Percentiles rank a stretch among this genome's conserved stretches.
Conservation (phyloP, 805 yeast species). For the Yamadazyma sp. region DNA sequence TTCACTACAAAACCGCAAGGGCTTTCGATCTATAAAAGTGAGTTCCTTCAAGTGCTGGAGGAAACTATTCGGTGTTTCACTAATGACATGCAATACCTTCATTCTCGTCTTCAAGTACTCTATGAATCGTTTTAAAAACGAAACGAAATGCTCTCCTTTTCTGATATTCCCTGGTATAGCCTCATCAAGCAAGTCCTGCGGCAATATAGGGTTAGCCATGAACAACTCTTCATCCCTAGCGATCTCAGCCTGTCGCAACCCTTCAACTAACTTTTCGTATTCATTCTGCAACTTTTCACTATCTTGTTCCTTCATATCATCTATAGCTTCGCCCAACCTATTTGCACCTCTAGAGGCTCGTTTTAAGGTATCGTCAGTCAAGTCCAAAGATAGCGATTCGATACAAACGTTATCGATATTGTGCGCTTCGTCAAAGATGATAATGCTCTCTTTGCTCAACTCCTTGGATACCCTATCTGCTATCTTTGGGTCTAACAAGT, state of each 20-base stretch:
- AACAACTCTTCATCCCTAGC: slow-evolving; percentile 61
- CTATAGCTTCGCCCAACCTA: slow-evolving; percentile 76
- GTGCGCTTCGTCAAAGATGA: slow-evolving; percentile 98
- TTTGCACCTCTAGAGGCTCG: slow-evolving; percentile 86
- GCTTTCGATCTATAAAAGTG: slow-evolving; percentile 90
- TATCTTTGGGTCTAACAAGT: slow-evolving; percentile 92
- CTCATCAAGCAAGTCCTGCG: slow-evolving; percentile 82
- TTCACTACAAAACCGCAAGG: slow-evolving; percentile 88
- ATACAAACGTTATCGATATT: slow-evolving; percentile 98
- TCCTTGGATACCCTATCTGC: slow-evolving; percentile 94
- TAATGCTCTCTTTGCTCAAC: slow-evolving; percentile 86
- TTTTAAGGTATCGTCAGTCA: slow-evolving; percentile 86
- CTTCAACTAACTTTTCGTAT: slow-evolving; percentile 87
- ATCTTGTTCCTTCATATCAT: slow-evolving; percentile 78
- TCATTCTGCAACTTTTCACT: slow-evolving; percentile 84
- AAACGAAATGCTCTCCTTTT: slow-evolving; percentile 94
- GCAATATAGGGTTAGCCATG: slow-evolving; percentile 84
- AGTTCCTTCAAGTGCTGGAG: slow-evolving; percentile 89
- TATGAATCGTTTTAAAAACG: slow-evolving; percentile 87
- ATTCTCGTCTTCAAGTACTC: slow-evolving; percentile 95
- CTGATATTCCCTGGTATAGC: slow-evolving; percentile 97
- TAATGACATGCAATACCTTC: slow-evolving; percentile 95
- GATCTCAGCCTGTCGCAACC: slow-evolving; percentile 79
- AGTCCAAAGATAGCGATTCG: slow-evolving; percentile 86
- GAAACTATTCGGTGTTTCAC: slow-evolving; percentile 96